Evolutionary conservation across 306 rosid genomes (phyloP).

Genomic region (Pyrus bretschneideri): DNA sequence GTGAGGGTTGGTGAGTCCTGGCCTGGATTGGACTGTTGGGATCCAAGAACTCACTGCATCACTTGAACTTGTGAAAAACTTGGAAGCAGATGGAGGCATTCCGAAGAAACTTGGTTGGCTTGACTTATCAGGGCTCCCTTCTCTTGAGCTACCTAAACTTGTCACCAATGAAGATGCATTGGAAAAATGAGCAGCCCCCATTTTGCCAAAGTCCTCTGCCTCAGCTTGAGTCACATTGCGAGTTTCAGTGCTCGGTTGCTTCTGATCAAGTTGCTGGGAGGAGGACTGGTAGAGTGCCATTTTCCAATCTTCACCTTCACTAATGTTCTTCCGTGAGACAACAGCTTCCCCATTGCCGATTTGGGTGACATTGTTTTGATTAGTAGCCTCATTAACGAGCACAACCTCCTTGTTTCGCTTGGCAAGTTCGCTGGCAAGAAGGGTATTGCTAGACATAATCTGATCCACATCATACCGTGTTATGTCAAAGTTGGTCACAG

Average conservation of each 20-base stretch:
- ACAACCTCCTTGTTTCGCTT: conserved; percentile 40
- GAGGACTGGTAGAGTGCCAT: conserved; percentile 46
- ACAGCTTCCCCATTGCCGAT: conserved; percentile 23
- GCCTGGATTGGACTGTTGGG: conserved; percentile 51
- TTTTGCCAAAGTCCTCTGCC: conserved; percentile 35
- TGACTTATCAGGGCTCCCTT: conserved; percentile 59
- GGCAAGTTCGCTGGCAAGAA: conserved; percentile 68
- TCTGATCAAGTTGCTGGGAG: conserved; percentile 36
- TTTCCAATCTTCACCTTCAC: conserved; percentile 49
- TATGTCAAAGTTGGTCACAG: conserved; percentile 82
- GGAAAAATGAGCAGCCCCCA: conserved; percentile 46
- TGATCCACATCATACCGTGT: conserved; percentile 80
- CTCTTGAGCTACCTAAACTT: conserved; percentile 66
- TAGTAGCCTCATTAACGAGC: conserved; percentile 26
- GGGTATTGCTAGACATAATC: conserved; percentile 69
- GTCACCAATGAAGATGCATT: conserved; percentile 71
- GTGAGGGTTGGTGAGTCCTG: conserved; percentile 50
- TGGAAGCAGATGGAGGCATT: conserved; percentile 46
- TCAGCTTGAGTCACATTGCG: conserved; percentile 32
- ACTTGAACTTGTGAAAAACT: conserved; percentile 34
- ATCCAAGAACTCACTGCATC: conserved; percentile 50
- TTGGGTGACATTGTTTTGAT: conserved; percentile 15
- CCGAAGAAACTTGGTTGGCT: conserved; percentile 38
- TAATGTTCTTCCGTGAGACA: conserved; percentile 29
- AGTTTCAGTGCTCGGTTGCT: conserved; percentile 22